phyloP scores from a whole-genome alignment of 1,284 basidiomycete genomes.

The Rhizoctonia solani region DNA sequence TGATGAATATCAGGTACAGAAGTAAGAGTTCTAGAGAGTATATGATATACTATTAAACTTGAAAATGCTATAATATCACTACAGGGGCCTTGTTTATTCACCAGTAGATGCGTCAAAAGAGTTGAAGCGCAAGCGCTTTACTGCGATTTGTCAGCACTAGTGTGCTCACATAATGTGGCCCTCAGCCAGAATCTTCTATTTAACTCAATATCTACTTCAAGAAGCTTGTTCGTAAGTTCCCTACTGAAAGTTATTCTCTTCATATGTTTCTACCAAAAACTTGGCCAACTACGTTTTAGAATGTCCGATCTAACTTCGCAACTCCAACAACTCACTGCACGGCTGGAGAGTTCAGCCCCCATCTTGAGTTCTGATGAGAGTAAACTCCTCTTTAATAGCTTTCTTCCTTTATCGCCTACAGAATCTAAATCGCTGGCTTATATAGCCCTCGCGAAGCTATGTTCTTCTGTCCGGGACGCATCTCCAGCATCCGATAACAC shows the following conservation, averaged over 20 bases:
- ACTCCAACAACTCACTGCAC: conserved; percentile 4
- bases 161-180: not conserved
- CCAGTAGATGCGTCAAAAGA: no score
- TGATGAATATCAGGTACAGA: no score
- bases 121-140: no score
- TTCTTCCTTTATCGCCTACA: conserved; percentile 8
- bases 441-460: conserved; percentile 12
- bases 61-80: no score
- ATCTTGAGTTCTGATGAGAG: not conserved
- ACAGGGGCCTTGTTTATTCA: no score
- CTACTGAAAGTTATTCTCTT: no score
- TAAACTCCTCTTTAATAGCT: conserved; percentile 13
- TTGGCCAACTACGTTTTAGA: not conserved
- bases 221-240: not conserved
- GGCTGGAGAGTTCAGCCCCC: conserved; percentile 2
- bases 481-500: conserved; percentile 3
- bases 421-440: conserved; percentile 18
- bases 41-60: no score
- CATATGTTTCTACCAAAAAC: no score
- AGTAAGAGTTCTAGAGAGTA: no score
- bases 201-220: not conserved
- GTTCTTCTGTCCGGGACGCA: not conserved
- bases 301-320: not conserved
- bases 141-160: not conserved
- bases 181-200: not conserved